phyloP scores from a whole-genome alignment of 495 filamentous ascomycete genomes.

The Hyphodiscus hymeniophilus region DNA sequence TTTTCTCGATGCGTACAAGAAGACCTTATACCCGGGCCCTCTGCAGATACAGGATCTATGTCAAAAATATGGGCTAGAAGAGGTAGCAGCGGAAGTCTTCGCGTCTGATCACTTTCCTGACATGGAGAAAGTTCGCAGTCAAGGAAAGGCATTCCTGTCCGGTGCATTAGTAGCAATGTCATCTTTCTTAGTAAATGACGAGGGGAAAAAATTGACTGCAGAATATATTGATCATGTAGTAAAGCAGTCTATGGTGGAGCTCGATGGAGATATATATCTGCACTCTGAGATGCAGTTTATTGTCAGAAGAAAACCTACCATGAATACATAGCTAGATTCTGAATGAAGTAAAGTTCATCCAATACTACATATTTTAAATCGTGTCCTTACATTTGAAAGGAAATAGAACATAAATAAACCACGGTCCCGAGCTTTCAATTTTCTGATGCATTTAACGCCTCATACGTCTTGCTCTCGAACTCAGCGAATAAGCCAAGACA shows the following conservation, averaged over 20 bases:
- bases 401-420: too few species aligned
- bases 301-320: neutral
- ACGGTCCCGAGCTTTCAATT: too few species aligned
- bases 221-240: neutral
- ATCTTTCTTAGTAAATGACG: neutral
- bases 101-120: neutral
- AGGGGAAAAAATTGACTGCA: neutral
- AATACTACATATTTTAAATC: too few species aligned
- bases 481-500: neutral
- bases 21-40: neutral
- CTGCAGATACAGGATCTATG: neutral
- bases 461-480: constrained; percentile 15
- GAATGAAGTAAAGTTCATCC: too few species aligned
- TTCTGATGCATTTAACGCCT: too few species aligned
- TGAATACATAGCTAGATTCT: neutral
- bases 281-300: neutral
- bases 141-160: neutral
- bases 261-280: neutral
- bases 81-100: neutral
- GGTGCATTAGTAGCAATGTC: neutral
- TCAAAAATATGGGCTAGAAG: neutral
- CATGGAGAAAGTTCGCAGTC: neutral
- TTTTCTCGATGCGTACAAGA: neutral
- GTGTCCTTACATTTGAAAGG: too few species aligned
- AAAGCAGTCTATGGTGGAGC: neutral